phyloP scores from a whole-genome alignment of 441 rosid species.

The Omphalea diandra region DNA sequence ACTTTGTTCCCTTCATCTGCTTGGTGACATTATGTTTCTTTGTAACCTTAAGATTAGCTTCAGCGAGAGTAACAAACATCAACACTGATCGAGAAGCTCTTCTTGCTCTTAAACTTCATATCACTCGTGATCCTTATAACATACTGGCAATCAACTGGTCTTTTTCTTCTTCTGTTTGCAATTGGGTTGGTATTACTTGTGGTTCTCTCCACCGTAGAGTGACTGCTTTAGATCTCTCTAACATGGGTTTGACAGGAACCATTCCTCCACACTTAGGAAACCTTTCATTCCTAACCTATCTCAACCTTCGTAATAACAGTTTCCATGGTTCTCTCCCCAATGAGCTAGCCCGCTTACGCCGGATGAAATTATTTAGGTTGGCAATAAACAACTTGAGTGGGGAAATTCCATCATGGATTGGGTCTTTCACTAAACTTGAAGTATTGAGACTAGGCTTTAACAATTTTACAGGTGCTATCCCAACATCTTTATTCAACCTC shows the following conservation, averaged over 20 bases:
- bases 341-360: neutral
- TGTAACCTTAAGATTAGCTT: too few species aligned
- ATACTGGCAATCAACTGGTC: slow-evolving; percentile 22
- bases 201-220: slow-evolving; percentile 11
- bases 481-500: neutral
- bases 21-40: too few species aligned
- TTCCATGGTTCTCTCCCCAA: slow-evolving; percentile 8
- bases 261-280: slow-evolving; percentile 26
- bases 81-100: slow-evolving; percentile 28
- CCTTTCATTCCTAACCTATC: slow-evolving; percentile 9
- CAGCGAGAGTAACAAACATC: too few species aligned
- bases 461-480: neutral
- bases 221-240: slow-evolving; percentile 8
- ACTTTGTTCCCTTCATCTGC: too few species aligned
- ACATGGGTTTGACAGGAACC: slow-evolving; percentile 20
- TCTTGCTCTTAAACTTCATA: slow-evolving; percentile 25
- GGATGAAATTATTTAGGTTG: neutral
- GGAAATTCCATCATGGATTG: neutral
- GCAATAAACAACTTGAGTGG: slow-evolving; percentile 1
- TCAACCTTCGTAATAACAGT: neutral
- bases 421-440: neutral
- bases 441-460: neutral
- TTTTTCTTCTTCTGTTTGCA: slow-evolving; percentile 5
- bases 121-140: slow-evolving; percentile 18
- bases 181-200: slow-evolving; percentile 21